Percentiles rank a stretch among this genome's conserved stretches.
Evolutionary conservation across 768 basidiomycete species (phyloP).

Genomic region (Boletus tylopilopsis): DNA sequence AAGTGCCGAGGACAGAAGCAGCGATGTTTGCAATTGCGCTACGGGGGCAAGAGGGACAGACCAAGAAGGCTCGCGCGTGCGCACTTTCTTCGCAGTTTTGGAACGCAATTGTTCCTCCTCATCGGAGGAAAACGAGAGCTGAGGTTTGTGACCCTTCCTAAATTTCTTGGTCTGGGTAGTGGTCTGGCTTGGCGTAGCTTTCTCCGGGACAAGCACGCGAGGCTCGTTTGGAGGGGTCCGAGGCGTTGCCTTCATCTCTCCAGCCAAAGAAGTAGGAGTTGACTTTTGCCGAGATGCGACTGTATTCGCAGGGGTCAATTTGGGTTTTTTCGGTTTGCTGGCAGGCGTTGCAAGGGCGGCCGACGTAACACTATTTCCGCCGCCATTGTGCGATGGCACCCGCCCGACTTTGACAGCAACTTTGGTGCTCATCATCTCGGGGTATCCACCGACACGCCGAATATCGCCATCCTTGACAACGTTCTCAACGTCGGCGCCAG

Average conservation of each 20-base stretch:
- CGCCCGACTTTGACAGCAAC: constrained; percentile 34
- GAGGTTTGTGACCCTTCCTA: constrained; percentile 36
- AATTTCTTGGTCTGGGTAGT: constrained; percentile 17
- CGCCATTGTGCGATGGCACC: constrained; percentile 52
- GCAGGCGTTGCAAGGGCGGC: constrained; percentile 8
- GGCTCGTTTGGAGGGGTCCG: constrained; percentile 25
- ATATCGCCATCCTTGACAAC: constrained; percentile 4
- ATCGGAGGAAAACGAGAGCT: constrained; percentile 60
- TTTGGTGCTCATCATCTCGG: constrained; percentile 15
- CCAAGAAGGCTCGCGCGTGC: constrained; percentile 36
- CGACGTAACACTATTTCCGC: background rate
- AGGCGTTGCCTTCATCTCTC: constrained; percentile 13
- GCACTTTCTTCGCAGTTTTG: constrained; percentile 59
- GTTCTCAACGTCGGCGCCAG: constrained; percentile 12
- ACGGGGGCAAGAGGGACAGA: constrained; percentile 24
- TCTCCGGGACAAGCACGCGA: constrained; percentile 9
- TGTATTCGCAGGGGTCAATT: background rate
- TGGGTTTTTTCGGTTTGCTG: constrained; percentile 17
- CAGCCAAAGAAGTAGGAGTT: background rate
- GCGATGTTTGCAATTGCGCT: constrained; percentile 16
- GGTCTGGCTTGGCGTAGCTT: constrained; percentile 16
- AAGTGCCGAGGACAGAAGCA: constrained; percentile 22
- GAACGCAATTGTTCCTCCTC: constrained; percentile 70
- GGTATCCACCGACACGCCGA: constrained; percentile 13
- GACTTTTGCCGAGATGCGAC: constrained; percentile 5